Evolutionary conservation across 2,329 filamentous ascomycete species (phyloP).

Genomic region (Penicillium palitans): DNA sequence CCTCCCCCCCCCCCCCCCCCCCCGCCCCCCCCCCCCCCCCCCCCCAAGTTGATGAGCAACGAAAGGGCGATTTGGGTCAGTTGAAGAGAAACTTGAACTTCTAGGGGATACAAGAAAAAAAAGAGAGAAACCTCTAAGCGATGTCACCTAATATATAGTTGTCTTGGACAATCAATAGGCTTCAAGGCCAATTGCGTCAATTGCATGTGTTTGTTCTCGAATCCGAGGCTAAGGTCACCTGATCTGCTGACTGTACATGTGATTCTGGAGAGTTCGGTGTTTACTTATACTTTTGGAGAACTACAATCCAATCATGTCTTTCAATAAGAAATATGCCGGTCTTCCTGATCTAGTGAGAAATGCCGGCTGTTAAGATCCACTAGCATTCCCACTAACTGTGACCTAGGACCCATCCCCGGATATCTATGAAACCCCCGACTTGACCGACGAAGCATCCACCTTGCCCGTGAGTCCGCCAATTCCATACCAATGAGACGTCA

Average conservation of each 20-base stretch:
- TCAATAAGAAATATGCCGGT: conserved; percentile 78
- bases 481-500: background rate
- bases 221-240: conserved; percentile 21
- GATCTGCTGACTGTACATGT: conserved; percentile 17
- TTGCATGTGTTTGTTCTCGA: conserved; percentile 27
- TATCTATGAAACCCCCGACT: conserved; percentile 92
- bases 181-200: conserved; percentile 8
- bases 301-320: conserved; percentile 57
- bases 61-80: background rate
- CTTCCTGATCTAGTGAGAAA: conserved; percentile 70
- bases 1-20: too few species aligned
- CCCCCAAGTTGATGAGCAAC: too few species aligned
- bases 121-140: background rate
- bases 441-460: conserved; percentile 87
- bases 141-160: conserved; percentile 15
- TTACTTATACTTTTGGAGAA: conserved; percentile 7
- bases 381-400: background rate
- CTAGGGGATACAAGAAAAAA: background rate
- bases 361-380: background rate
- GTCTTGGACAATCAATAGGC: background rate
- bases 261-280: conserved; percentile 13
- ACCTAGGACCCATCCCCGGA: conserved; percentile 83
- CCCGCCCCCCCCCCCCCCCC: too few species aligned
- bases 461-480: conserved; percentile 61
- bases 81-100: background rate